Conservation (phyloP, 1,284 basidiomycete genomes). For the Melampsora larici-populina region DNA sequence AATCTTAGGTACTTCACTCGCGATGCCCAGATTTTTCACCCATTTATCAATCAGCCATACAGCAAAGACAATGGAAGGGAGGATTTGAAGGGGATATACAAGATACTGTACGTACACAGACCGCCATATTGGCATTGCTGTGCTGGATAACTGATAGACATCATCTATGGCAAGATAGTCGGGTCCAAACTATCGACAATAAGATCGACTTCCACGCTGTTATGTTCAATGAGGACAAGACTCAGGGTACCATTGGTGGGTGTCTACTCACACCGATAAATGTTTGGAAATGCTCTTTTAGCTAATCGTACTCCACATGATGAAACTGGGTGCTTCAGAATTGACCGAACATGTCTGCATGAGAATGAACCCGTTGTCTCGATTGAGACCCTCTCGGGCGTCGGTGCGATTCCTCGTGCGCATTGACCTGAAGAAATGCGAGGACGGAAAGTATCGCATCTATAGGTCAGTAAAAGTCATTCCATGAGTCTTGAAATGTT, state of each 20-base stretch:
- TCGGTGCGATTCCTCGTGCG: conserved; percentile 11
- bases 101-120: background rate
- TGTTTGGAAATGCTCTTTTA: background rate
- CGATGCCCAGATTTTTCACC: conserved; percentile 22
- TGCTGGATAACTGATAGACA: background rate
- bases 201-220: conserved; percentile 18
- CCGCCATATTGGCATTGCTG: background rate
- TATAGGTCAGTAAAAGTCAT: conserved; percentile 14
- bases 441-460: conserved; percentile 33
- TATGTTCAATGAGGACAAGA: conserved; percentile 33
- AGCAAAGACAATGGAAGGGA: conserved; percentile 20
- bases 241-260: conserved; percentile 21
- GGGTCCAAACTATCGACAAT: conserved; percentile 6
- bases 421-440: conserved; percentile 15
- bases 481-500: background rate
- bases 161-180: background rate
- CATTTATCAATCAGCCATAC: conserved; percentile 31
- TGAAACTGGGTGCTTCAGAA: conserved; percentile 1
- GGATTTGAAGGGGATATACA: conserved; percentile 27
- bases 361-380: background rate
- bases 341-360: background rate
- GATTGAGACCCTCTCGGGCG: background rate
- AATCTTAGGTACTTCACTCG: conserved; percentile 25
- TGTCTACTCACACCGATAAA: background rate
- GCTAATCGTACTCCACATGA: background rate